phyloP scores from a whole-genome alignment of 257 asterid genomes.

The Solanum piurae region DNA sequence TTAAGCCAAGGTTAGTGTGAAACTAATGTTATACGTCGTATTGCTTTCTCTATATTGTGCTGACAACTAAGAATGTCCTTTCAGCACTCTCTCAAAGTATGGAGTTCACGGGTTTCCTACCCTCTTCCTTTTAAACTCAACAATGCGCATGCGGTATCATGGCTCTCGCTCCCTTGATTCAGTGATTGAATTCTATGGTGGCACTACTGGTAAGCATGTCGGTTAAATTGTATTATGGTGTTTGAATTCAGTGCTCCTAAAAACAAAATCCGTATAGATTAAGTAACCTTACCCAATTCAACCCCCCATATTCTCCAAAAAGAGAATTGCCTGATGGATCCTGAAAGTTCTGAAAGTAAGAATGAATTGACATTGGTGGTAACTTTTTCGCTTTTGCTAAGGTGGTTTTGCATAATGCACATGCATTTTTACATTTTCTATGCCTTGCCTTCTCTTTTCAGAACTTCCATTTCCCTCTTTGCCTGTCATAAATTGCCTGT shows the following conservation, averaged over 20 bases:
- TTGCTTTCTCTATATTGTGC: not conserved
- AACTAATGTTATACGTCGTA: not conserved
- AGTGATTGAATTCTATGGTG: conserved; percentile 51
- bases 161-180: conserved; percentile 87
- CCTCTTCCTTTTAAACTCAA: conserved; percentile 69
- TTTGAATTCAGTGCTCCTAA: not conserved
- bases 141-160: conserved; percentile 64
- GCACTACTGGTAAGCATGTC: conserved; percentile 58
- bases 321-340: not conserved
- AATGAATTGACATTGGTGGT: not conserved
- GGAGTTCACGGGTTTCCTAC: conserved; percentile 95
- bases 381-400: not conserved
- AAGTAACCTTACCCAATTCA: not conserved
- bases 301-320: not conserved
- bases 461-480: not conserved
- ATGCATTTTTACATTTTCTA: not conserved
- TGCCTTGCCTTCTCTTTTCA: not conserved
- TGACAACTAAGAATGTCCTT: conserved; percentile 13
- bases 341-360: not conserved
- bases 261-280: not conserved
- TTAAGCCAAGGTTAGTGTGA: conserved; percentile 76
- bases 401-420: not conserved
- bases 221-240: not conserved
- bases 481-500: not conserved
- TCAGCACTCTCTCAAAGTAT: conserved; percentile 88